A percentile compares a stretch with the other conserved stretches of the same genome.
Conservation (phyloP, 257 asterid genomes). For the Eucommia ulmoides region DNA sequence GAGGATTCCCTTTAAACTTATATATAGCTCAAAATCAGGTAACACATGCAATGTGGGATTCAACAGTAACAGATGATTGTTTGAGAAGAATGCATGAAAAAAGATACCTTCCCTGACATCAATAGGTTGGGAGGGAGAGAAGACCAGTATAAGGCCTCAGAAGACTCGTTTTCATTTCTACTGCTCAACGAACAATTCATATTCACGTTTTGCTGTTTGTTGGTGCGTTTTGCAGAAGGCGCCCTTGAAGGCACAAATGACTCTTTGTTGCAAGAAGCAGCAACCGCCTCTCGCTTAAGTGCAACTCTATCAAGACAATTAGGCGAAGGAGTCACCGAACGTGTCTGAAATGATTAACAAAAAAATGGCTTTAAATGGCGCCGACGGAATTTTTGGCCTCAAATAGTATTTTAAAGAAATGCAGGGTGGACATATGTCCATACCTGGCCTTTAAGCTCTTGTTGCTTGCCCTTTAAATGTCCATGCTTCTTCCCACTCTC, state of each 20-base stretch:
- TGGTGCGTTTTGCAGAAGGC: constrained; percentile 20
- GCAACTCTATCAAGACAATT: constrained; percentile 23
- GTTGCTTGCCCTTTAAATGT: constrained; percentile 28
- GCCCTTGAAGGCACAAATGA: constrained; percentile 17
- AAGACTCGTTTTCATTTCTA: constrained; percentile 26
- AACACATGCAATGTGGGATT: too few relatives aligned
- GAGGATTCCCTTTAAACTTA: too few relatives aligned
- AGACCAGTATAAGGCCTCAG: constrained; percentile 53
- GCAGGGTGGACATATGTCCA: too few relatives aligned
- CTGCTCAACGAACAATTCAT: constrained; percentile 13
- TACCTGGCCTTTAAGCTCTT: constrained; percentile 63
- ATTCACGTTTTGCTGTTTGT: constrained; percentile 36
- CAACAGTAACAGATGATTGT: too few relatives aligned
- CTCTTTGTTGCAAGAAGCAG: constrained; percentile 21
- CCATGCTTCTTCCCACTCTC: constrained; percentile 15
- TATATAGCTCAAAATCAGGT: too few relatives aligned
- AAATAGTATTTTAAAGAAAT: too few relatives aligned
- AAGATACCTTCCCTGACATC: constrained; percentile 60
- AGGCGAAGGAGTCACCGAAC: constrained; percentile 33
- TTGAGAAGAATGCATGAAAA: not conserved
- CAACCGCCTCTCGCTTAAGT: constrained; percentile 18
- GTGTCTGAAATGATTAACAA: too few relatives aligned
- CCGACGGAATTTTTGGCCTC: too few relatives aligned
- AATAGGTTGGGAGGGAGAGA: constrained; percentile 50
- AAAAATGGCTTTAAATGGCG: too few relatives aligned